Conservation (phyloP, 164 flowering plant genomes). For the Hamamelis virginiana region DNA sequence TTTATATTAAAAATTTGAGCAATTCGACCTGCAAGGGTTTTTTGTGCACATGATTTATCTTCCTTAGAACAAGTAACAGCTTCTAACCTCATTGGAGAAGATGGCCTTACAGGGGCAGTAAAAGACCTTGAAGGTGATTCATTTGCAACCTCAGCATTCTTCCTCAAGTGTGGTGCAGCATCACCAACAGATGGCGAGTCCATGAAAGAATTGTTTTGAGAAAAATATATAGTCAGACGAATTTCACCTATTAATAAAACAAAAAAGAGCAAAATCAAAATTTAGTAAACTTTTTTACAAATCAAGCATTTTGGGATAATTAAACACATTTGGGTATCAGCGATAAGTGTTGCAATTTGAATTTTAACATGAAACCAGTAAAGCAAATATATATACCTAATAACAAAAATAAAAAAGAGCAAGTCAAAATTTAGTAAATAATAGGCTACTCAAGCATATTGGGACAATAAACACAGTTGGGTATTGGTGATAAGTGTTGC, state of each 20-base stretch:
- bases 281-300: too few relatives aligned
- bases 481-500: neutral
- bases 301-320: neutral
- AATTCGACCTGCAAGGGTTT: conserved; percentile 50
- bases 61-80: conserved; percentile 47
- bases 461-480: neutral
- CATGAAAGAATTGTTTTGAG: conserved; percentile 37
- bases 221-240: conserved; percentile 62
- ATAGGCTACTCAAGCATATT: too few relatives aligned
- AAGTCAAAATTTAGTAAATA: too few relatives aligned
- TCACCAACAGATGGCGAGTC: conserved; percentile 36
- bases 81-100: conserved; percentile 42
- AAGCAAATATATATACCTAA: too few relatives aligned
- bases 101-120: conserved; percentile 21
- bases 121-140: conserved; percentile 41
- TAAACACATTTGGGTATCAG: too few relatives aligned
- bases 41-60: conserved; percentile 44
- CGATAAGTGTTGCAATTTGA: too few relatives aligned
- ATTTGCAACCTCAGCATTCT: conserved; percentile 18
- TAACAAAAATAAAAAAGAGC: too few relatives aligned
- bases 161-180: conserved; percentile 20
- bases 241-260: conserved; percentile 63
- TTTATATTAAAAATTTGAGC: conserved; percentile 63
- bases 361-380: too few relatives aligned
- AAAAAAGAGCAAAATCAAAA: neutral